A percentile compares a stretch with the other conserved stretches of the same genome.
phyloP scores from a whole-genome alignment of 2,329 filamentous ascomycete genomes.

The Xenoacremonium recifei region DNA sequence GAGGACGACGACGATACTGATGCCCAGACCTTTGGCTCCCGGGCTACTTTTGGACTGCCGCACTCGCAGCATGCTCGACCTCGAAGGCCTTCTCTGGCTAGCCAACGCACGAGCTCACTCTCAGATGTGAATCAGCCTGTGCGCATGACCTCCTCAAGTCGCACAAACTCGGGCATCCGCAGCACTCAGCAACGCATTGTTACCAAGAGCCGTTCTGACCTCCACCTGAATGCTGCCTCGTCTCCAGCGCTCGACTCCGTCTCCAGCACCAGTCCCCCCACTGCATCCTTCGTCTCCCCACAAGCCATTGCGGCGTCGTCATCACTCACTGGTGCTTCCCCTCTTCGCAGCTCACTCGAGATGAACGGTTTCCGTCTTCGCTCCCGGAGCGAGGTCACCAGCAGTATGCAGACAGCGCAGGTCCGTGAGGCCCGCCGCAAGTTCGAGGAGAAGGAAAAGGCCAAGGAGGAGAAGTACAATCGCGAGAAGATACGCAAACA shows the following conservation, averaged over 20 bases:
- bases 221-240: constrained; percentile 36
- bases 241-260: constrained; percentile 25
- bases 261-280: constrained; percentile 26
- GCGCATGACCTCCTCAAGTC: constrained; percentile 26
- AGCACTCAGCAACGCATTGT: constrained; percentile 35
- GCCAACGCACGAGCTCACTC: constrained; percentile 33
- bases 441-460: constrained; percentile 60
- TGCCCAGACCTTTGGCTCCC: constrained; percentile 14
- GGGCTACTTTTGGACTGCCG: constrained; percentile 18
- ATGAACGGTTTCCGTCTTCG: constrained; percentile 57
- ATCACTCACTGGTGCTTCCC: constrained; percentile 42
- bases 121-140: constrained; percentile 32
- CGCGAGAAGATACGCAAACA: constrained; percentile 57
- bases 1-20: constrained; percentile 48
- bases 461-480: constrained; percentile 62
- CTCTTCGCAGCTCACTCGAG: constrained; percentile 59
- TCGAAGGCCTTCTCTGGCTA: constrained; percentile 31
- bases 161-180: constrained; percentile 27
- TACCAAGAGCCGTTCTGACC: constrained; percentile 46
- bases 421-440: constrained; percentile 61
- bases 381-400: constrained; percentile 59
- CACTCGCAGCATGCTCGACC: constrained; percentile 18
- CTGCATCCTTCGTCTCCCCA: constrained; percentile 23
- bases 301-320: constrained; percentile 26
- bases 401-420: constrained; percentile 52